phyloP scores from a whole-genome alignment of 768 basidiomycete genomes.

The Tulasnella sp. region DNA sequence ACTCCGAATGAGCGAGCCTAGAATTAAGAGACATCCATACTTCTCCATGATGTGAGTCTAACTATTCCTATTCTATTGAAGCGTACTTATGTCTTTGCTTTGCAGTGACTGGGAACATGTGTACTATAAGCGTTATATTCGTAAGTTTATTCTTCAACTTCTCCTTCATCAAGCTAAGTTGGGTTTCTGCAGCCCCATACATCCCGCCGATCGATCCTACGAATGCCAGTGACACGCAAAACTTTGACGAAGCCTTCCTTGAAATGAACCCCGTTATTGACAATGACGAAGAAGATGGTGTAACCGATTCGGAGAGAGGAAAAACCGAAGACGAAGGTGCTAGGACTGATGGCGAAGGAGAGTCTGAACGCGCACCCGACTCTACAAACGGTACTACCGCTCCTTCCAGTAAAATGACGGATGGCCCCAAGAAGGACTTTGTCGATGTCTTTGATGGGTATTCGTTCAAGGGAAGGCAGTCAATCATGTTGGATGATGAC shows the following conservation, averaged over 20 bases:
- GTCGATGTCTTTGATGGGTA: slow-evolving; percentile 88
- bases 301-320: slow-evolving; percentile 19
- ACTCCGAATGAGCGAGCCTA: slow-evolving; percentile 80
- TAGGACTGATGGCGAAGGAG: slow-evolving; percentile 45
- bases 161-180: slow-evolving; percentile 16
- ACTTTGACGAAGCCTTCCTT: slow-evolving; percentile 95
- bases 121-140: slow-evolving; percentile 88
- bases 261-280: slow-evolving; percentile 90
- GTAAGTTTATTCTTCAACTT: slow-evolving; percentile 34
- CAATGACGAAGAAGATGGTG: slow-evolving; percentile 25
- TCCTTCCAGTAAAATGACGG: too few species aligned
- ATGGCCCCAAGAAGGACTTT: slow-evolving; percentile 33
- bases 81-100: slow-evolving; percentile 14
- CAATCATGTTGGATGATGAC: slow-evolving; percentile 62
- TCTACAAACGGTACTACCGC: neutral
- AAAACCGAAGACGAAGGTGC: slow-evolving; percentile 20
- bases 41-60: slow-evolving; percentile 77
- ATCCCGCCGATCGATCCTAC: slow-evolving; percentile 82
- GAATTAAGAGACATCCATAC: slow-evolving; percentile 89
- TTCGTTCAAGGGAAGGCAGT: slow-evolving; percentile 79
- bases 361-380: slow-evolving; percentile 33
- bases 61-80: slow-evolving; percentile 15
- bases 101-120: slow-evolving; percentile 85
- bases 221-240: slow-evolving; percentile 91
- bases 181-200: slow-evolving; percentile 54